These are phyloP conservation scores for Ophiostoma piceae DNA, from an alignment of 2,329 filamentous ascomycete genomes.

Conservation along the genomic window DNA sequence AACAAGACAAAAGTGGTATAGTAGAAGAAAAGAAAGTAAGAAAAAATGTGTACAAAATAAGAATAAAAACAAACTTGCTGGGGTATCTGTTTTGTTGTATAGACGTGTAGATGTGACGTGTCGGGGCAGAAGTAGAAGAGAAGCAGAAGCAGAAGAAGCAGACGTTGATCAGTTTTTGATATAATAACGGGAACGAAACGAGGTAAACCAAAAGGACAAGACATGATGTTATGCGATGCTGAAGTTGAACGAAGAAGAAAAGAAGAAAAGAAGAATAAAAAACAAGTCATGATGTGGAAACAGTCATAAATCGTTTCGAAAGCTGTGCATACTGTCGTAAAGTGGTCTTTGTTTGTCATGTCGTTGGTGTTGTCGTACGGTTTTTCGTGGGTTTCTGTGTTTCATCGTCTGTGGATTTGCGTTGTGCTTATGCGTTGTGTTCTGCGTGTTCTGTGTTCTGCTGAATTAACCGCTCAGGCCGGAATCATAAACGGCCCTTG, in stretches of 20 bases:
- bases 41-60: not conserved
- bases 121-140: not conserved
- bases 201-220: not conserved
- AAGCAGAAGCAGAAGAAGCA: not conserved
- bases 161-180: not conserved
- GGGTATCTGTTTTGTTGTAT: slow-evolving; percentile 12
- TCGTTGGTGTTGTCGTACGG: not conserved
- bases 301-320: slow-evolving; percentile 8
- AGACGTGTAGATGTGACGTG: not conserved
- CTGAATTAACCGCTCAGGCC: not conserved
- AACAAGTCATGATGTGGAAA: slow-evolving; percentile 12
- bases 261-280: slow-evolving; percentile 17
- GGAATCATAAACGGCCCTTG: slow-evolving; percentile 1
- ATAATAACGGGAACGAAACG: not conserved
- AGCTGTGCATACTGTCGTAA: slow-evolving; percentile 12
- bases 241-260: slow-evolving; percentile 7
- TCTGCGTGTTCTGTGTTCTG: not conserved
- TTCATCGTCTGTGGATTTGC: slow-evolving; percentile 1
- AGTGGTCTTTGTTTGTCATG: not conserved
- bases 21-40: not conserved
- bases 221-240: slow-evolving; percentile 5
- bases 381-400: not conserved
- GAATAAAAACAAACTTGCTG: slow-evolving; percentile 1
- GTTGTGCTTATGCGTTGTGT: not conserved
- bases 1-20: slow-evolving; percentile 6